These are phyloP conservation scores for Phytophthora cajani DNA, from an alignment of 352 stramenopile species.

Conservation along the genomic window DNA sequence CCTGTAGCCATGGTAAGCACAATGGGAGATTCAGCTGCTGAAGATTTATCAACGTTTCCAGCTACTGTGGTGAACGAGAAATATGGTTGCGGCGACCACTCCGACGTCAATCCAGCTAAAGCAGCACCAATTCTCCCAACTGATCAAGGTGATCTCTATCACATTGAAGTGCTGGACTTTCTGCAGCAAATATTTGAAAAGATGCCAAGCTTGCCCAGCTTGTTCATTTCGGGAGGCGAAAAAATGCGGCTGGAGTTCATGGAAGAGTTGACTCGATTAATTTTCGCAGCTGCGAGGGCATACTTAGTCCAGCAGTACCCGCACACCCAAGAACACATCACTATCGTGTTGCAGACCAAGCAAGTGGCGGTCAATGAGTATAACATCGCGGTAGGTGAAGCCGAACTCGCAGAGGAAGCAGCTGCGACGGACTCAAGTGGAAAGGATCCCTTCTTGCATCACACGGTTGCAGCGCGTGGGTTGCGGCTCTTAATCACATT, in stretches of 20 bases:
- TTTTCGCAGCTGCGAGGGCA: conserved; percentile 52
- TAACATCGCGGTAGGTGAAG: conserved; percentile 43
- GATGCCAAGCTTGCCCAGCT: conserved; percentile 51
- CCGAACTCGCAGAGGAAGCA: conserved; percentile 51
- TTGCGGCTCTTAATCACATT: conserved; percentile 58
- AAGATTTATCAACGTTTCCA: conserved; percentile 4
- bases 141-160: conserved; percentile 29
- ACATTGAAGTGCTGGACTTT: conserved; percentile 68
- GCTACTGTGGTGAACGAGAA: not conserved
- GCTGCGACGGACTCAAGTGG: conserved; percentile 42
- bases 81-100: not conserved
- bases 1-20: conserved; percentile 40
- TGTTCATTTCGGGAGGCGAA: conserved; percentile 41
- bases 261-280: conserved; percentile 59
- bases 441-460: conserved; percentile 66
- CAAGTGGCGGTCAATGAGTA: conserved; percentile 48
- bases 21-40: conserved; percentile 1
- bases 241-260: conserved; percentile 67
- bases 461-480: conserved; percentile 46
- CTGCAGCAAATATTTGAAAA: conserved; percentile 53
- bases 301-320: conserved; percentile 51
- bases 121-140: not conserved
- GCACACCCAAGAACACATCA: conserved; percentile 40
- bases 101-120: not conserved
- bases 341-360: conserved; percentile 49